Conservation (phyloP, 1,139 yeast genomes). For the Hyphopichia pseudoburtonii region DNA sequence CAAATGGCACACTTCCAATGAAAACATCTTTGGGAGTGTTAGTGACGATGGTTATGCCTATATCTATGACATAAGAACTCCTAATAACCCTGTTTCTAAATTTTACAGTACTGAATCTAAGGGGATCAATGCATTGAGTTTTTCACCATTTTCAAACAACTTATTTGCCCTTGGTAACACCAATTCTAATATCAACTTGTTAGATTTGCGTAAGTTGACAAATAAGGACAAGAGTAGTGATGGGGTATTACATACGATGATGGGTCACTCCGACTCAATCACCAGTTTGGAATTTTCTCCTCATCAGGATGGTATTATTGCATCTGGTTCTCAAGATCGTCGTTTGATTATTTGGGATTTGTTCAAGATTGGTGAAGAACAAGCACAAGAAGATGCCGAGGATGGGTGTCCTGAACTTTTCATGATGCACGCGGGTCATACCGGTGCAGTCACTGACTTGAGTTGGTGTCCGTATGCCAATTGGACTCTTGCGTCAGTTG, state of each 20-base stretch:
- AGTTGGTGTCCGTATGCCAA: slow-evolving; percentile 68
- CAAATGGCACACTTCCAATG: slow-evolving; percentile 61
- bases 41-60: slow-evolving; percentile 60
- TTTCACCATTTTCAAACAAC: slow-evolving; percentile 60
- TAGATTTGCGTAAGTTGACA: slow-evolving; percentile 55
- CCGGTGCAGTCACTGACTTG: slow-evolving; percentile 71
- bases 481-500: slow-evolving; percentile 72
- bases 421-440: slow-evolving; percentile 89
- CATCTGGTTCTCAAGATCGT: slow-evolving; percentile 71
- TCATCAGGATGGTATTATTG: slow-evolving; percentile 67
- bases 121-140: slow-evolving; percentile 62
- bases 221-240: slow-evolving; percentile 16
- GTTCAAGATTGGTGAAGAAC: slow-evolving; percentile 72
- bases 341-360: slow-evolving; percentile 76
- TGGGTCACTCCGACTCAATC: slow-evolving; percentile 74
- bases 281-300: slow-evolving; percentile 73
- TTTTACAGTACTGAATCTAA: slow-evolving; percentile 35
- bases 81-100: slow-evolving; percentile 22
- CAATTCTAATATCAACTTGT: slow-evolving; percentile 62
- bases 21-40: slow-evolving; percentile 60
- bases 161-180: slow-evolving; percentile 68
- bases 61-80: slow-evolving; percentile 43
- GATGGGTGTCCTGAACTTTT: slow-evolving; percentile 81
- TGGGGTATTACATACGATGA: slow-evolving; percentile 61
- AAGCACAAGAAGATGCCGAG: slow-evolving; percentile 72